Evolutionary conservation across 768 basidiomycete species (phyloP).

Genomic region (Kwoniella newhampshirensis): DNA sequence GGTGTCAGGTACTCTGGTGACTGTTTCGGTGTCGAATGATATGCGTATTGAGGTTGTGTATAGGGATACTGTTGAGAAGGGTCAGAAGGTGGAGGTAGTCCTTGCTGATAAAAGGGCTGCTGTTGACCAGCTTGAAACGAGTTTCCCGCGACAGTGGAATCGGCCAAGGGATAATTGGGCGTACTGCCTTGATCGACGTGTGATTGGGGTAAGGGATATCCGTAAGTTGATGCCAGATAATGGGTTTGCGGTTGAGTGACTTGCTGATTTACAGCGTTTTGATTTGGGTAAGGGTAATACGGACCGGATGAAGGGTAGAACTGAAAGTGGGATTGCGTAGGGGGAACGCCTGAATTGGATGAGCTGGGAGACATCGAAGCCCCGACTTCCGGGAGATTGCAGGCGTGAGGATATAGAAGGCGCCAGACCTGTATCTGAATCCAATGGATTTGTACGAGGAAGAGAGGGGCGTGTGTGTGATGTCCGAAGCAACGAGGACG

Average conservation of each 20-base stretch:
- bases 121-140: neutral
- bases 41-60: neutral
- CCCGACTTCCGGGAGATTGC: neutral
- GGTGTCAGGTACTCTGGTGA: neutral
- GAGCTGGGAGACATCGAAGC: constrained; percentile 14
- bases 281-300: constrained; percentile 6
- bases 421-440: neutral
- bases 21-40: neutral
- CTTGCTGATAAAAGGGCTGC: constrained; percentile 1
- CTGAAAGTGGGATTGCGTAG: neutral
- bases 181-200: neutral
- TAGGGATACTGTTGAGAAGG: neutral
- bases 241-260: neutral
- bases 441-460: neutral
- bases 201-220: neutral
- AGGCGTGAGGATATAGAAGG: neutral
- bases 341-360: constrained; percentile 5
- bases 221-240: neutral
- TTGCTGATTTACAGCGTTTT: neutral
- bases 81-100: neutral
- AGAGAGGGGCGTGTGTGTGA: neutral
- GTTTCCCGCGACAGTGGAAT: constrained; percentile 2
- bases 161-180: neutral
- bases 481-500: neutral
- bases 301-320: constrained; percentile 4